These are phyloP conservation scores for Tardiomyces digboiensis DNA, from an alignment of 1,139 yeast genomes.

Conservation along the genomic window DNA sequence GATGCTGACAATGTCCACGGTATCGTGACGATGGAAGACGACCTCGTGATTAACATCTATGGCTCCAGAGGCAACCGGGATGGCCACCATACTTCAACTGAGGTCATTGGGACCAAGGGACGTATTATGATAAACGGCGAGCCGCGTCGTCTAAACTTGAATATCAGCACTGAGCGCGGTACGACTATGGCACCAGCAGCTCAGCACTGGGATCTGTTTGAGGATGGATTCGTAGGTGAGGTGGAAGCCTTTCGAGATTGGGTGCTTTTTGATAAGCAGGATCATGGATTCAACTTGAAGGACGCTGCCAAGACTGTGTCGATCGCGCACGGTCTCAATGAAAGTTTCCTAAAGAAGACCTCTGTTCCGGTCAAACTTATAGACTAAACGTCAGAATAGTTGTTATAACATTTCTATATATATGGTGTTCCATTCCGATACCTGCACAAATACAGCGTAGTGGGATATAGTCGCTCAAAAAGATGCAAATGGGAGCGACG, in stretches of 20 bases:
- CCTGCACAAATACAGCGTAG: too few relatives aligned
- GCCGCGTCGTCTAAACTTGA: slow-evolving; percentile 2
- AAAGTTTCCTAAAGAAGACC: background rate
- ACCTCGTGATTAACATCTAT: slow-evolving; percentile 1
- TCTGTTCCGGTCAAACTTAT: slow-evolving; percentile 2
- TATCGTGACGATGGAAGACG: slow-evolving; percentile 3
- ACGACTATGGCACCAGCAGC: slow-evolving; percentile 4
- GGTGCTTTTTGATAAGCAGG: slow-evolving; percentile 6
- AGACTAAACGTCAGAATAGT: too few relatives aligned
- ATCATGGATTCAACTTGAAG: slow-evolving; percentile 6
- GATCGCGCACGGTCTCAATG: slow-evolving; percentile 4
- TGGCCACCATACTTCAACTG: slow-evolving; percentile 8
- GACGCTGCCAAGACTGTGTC: slow-evolving; percentile 10
- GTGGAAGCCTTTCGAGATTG: slow-evolving; percentile 11
- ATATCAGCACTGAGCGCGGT: slow-evolving; percentile 5
- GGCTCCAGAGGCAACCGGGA: slow-evolving; percentile 6
- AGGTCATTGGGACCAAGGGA: slow-evolving; percentile 8
- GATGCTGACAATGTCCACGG: slow-evolving; percentile 8
- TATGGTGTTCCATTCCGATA: too few relatives aligned
- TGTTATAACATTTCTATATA: too few relatives aligned
- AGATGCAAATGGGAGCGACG: too few relatives aligned
- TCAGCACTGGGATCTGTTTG: slow-evolving; percentile 9
- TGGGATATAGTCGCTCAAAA: too few relatives aligned
- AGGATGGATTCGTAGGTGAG: slow-evolving; percentile 9
- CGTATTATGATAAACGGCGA: slow-evolving; percentile 5